Conservation (phyloP, 108 stramenopile species). For the Nitzschia inconspicua region DNA sequence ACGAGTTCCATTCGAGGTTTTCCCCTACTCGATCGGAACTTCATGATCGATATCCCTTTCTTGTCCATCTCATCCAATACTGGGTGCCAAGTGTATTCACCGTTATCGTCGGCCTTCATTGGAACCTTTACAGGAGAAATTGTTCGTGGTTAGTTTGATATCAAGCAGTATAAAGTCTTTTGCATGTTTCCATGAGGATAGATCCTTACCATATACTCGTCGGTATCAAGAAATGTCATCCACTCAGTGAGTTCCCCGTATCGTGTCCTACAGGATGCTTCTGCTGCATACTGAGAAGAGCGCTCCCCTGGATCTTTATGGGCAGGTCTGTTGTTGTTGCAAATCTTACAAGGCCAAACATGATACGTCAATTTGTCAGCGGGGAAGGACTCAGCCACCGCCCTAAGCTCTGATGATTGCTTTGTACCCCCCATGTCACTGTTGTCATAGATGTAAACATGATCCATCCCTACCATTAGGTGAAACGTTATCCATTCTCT, state of each 20-base stretch:
- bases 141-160: neutral
- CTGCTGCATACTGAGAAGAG: constrained; percentile 76
- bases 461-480: constrained; percentile 74
- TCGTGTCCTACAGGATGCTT: constrained; percentile 62
- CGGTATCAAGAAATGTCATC: constrained; percentile 71
- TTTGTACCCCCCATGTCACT: constrained; percentile 20
- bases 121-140: constrained; percentile 27
- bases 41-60: constrained; percentile 38
- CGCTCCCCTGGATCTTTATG: constrained; percentile 44
- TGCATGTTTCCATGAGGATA: neutral
- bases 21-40: constrained; percentile 40
- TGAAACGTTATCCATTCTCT: constrained; percentile 84
- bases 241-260: constrained; percentile 73
- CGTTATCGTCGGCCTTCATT: constrained; percentile 47
- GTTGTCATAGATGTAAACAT: constrained; percentile 81
- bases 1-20: constrained; percentile 24
- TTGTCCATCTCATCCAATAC: constrained; percentile 38
- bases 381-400: constrained; percentile 27
- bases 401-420: too few relatives aligned
- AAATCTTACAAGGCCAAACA: constrained; percentile 64
- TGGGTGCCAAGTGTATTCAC: constrained; percentile 50
- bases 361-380: constrained; percentile 45
- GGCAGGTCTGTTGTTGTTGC: constrained; percentile 31
- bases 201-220: constrained; percentile 56
- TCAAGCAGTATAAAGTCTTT: neutral